Base-by-base conservation (phyloP, 75 land plant species). In the Picea glauca region DNA sequence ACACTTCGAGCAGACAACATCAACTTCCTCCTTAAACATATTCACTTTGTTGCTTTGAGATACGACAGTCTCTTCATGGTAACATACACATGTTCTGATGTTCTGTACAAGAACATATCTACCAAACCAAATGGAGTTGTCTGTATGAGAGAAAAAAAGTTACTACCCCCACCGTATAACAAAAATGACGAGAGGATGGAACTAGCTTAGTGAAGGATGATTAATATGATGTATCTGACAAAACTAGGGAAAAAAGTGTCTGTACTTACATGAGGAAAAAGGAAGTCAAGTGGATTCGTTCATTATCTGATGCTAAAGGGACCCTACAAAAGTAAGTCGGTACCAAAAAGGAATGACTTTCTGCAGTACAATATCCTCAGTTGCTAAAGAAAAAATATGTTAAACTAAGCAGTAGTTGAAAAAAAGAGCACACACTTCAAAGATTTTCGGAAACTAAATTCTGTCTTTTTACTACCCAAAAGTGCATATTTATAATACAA, bases 231-330 rank as follows among this genome's bases (percentile, higher is more conserved):
- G 40, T 38, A 38, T 1, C 40, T 38, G 40, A 38, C 40, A 38
- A 38, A 23, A 62, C 30, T 26, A 13, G 1, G 65, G 12, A 26
- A 62, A 2, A 11, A 26, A 62, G 26, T 62, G 26, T 21, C 20
- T 62, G 30, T 12, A 62, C 11, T 2, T 12, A 23, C 2, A 9
- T 9, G 2, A 62, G 31, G 65, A 26, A 1, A 62, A 62, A 62
- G 26, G 30, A 26, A 4, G 30, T 4, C 15, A 64, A 30, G 3
- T 64, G 67, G 13, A 8, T 64, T 64, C 14, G 17, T 31, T 63
- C 32, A 63, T 38, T 38, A 63, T 63, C 33, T 63, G 65, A 64
- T 64, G 67, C 67, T 31, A 31, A 64, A 13, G 35, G 67, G 67
- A 64, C 15, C 3, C 38, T 31, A 32, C 35, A n/a, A 13, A 17